Conservation (phyloP, 805 yeast species). For the Saccharomyces mikatae region DNA sequence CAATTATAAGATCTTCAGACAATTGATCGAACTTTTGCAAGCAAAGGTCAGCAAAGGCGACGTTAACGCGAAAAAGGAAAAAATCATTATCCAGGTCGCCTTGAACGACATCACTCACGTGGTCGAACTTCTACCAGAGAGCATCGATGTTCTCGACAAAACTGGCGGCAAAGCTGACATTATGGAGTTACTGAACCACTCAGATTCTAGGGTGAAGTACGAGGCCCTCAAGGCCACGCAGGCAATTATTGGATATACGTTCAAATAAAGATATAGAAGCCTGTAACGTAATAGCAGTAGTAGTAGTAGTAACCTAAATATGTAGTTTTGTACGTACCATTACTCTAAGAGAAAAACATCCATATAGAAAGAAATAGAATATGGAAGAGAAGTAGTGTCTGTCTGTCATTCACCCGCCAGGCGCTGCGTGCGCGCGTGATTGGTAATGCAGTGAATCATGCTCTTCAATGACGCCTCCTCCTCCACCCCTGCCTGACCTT, state of each 20-base stretch:
- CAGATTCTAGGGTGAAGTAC: slow-evolving; percentile 81
- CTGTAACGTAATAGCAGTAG: background rate
- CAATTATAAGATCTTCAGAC: slow-evolving; percentile 63
- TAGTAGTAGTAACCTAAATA: background rate
- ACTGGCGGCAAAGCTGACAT: slow-evolving; percentile 65
- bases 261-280: slow-evolving; percentile 29
- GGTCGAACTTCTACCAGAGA: slow-evolving; percentile 54
- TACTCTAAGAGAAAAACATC: background rate
- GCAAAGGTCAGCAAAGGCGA: slow-evolving; percentile 25
- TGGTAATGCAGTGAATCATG: background rate
- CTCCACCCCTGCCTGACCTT: background rate
- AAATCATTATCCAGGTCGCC: slow-evolving; percentile 47
- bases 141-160: slow-evolving; percentile 44
- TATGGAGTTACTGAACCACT: slow-evolving; percentile 74
- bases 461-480: background rate
- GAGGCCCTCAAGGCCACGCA: slow-evolving; percentile 97
- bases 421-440: background rate
- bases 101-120: slow-evolving; percentile 61
- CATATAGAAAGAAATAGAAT: background rate
- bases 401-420: background rate
- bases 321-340: background rate
- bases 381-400: background rate
- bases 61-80: slow-evolving; percentile 30
- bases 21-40: slow-evolving; percentile 47
- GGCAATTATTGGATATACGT: slow-evolving; percentile 77